These are phyloP conservation scores for Nasturtium officinale DNA, from an alignment of 345 rosid genomes.

Conservation along the genomic window DNA sequence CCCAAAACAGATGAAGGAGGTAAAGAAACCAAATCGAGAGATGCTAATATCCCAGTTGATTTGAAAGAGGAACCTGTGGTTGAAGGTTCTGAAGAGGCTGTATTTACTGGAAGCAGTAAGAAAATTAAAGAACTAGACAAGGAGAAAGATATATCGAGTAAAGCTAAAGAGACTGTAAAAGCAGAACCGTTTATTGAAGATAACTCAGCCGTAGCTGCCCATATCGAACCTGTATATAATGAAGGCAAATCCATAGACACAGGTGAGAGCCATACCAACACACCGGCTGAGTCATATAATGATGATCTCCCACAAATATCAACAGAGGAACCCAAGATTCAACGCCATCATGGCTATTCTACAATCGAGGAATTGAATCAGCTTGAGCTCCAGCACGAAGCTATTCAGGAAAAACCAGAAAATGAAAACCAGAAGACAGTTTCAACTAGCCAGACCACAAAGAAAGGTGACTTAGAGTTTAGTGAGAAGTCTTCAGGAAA, in stretches of 20 bases:
- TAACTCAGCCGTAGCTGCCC: background rate
- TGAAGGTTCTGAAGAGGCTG: slow-evolving; percentile 16
- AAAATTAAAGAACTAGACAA: slow-evolving; percentile 7
- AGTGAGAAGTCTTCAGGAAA: slow-evolving; percentile 34
- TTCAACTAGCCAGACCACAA: background rate
- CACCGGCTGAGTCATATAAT: background rate
- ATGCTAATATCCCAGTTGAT: slow-evolving; percentile 6
- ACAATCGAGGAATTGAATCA: background rate
- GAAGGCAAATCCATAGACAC: slow-evolving; percentile 10
- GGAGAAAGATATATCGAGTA: slow-evolving; percentile 14
- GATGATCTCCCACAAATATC: background rate
- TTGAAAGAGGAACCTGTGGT: slow-evolving; percentile 42
- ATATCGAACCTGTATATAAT: slow-evolving; percentile 1
- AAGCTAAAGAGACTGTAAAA: slow-evolving; percentile 26
- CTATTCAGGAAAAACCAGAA: slow-evolving; percentile 5
- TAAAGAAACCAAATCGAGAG: slow-evolving; percentile 36
- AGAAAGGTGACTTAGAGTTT: slow-evolving; percentile 34
- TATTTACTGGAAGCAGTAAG: slow-evolving; percentile 17
- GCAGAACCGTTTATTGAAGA: slow-evolving; percentile 26
- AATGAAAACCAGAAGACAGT: slow-evolving; percentile 13
- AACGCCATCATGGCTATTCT: background rate
- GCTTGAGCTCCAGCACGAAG: background rate
- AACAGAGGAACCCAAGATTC: slow-evolving; percentile 13
- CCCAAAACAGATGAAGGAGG: slow-evolving; percentile 50
- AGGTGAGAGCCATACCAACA: slow-evolving; percentile 11